phyloP scores from a whole-genome alignment of 768 basidiomycete genomes.

The Trametes meyenii region DNA sequence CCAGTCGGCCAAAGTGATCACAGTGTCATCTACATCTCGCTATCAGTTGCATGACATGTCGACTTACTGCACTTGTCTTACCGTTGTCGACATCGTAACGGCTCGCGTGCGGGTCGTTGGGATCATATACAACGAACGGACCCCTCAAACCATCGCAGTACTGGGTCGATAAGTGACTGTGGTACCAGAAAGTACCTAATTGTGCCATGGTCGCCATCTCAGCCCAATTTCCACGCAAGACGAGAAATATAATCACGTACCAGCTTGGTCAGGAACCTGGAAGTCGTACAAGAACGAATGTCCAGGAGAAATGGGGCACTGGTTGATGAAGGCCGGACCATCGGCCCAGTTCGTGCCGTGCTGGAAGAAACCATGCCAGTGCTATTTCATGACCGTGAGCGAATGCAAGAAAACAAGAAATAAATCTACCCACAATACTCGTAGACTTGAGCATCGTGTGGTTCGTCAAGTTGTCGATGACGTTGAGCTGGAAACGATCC shows the following conservation, averaged over 20 bases:
- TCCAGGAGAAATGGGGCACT: conserved; percentile 38
- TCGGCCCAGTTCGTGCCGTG: conserved; percentile 46
- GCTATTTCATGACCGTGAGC: conserved; percentile 15
- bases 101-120: conserved; percentile 30
- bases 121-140: conserved; percentile 35
- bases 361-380: conserved; percentile 54
- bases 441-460: conserved; percentile 26
- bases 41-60: background rate
- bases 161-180: conserved; percentile 44
- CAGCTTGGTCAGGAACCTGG: conserved; percentile 30
- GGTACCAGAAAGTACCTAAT: conserved; percentile 42
- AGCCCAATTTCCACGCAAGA: background rate
- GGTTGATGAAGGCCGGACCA: conserved; percentile 48
- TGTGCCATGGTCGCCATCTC: background rate
- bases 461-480: conserved; percentile 24
- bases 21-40: conserved; percentile 45
- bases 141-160: conserved; percentile 47
- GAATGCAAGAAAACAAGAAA: background rate
- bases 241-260: background rate
- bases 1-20: conserved; percentile 54
- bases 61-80: background rate
- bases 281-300: conserved; percentile 46
- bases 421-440: conserved; percentile 15
- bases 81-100: conserved; percentile 36
- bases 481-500: conserved; percentile 27